Evolutionary conservation across 305 asterid species (phyloP), one percentile per base, ranked within the genome.

Genomic region (Fraxinus nigra): DNA sequence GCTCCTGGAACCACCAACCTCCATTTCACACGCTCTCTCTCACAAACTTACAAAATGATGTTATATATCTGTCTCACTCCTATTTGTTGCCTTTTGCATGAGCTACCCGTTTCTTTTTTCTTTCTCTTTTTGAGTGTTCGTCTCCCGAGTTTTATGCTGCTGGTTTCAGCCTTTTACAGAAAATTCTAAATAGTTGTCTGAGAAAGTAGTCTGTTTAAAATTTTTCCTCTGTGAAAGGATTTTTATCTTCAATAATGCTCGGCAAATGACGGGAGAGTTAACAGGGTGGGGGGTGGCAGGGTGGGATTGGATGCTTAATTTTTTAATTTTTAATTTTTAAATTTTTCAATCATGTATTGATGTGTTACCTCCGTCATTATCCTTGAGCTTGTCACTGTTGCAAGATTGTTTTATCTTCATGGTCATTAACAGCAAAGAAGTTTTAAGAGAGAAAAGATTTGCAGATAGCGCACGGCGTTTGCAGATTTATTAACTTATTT

Each of bases 131-230:
- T 61, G 32, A 61, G 30, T 7, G 70, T 61, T 61, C 70, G 20
- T 1, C 79, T 46, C 79, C 79, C 79, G 69, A 76, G 70, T 48
- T 76, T 76, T 76, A n/a, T 46, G 79, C 79, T 76, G 28, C 46
- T 48, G 0, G 28, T 4, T 46, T 76, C 69, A 30, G 79, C 79
- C 46, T 76, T 76, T 48, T 30, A 51, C 70, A 28, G 79, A 76
- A 76, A 30, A 76, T 28, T 26, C 35, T 40, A 76, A 76, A 40
- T 46, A 30, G 74, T 67, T 11, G 74, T 46, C 61, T 76, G 26
- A 18, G 33, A 38, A 22, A 24, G 69, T 48, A 24, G 14, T 22
- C 37, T 22, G 43, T 13, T 48, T n/a, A 26, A 16, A 7, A 37
- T 9, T n/a, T 33, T 73, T 24, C 16, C 61, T 38, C 32, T 75